These are phyloP conservation scores for Nannizziopsis arthrosporioides DNA, from an alignment of 2,329 filamentous ascomycete species.

Conservation along the genomic window DNA sequence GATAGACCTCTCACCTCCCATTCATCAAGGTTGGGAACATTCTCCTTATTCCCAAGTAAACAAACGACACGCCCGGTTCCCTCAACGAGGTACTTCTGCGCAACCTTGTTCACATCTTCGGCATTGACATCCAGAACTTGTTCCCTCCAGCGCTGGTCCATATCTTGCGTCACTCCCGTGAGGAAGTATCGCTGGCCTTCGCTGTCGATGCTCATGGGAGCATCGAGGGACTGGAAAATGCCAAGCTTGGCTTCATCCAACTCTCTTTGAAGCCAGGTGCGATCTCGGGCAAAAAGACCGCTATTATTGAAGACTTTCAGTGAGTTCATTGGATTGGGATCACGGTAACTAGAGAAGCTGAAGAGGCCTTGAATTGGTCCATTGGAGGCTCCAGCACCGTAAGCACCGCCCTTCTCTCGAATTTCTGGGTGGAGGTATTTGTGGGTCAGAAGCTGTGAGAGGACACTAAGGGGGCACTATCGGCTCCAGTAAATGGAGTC, in stretches of 20 bases:
- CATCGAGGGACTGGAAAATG: constrained; percentile 85
- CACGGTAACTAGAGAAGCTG: constrained; percentile 91
- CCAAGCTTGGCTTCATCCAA: constrained; percentile 93
- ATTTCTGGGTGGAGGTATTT: constrained; percentile 97
- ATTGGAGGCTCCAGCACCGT: constrained; percentile 81
- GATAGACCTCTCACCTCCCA: constrained; percentile 70
- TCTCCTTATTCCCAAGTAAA: constrained; percentile 69
- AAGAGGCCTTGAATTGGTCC: constrained; percentile 73
- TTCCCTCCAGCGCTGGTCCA: constrained; percentile 75
- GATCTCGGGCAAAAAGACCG: constrained; percentile 70
- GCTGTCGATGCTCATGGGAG: constrained; percentile 71
- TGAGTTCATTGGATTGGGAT: constrained; percentile 86
- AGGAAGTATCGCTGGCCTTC: constrained; percentile 83
- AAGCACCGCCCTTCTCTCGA: constrained; percentile 91
- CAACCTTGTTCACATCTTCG: constrained; percentile 66
- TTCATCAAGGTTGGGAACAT: constrained; percentile 55
- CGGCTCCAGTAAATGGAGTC: constrained; percentile 64
- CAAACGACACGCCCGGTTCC: constrained; percentile 50
- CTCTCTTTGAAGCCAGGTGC: constrained; percentile 69
- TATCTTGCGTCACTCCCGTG: constrained; percentile 71
- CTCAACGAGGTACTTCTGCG: constrained; percentile 69
- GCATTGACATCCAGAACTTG: constrained; percentile 75
- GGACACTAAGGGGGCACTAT: constrained; percentile 70
- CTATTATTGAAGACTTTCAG: constrained; percentile 72
- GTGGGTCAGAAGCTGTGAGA: constrained; percentile 86